Conservation (phyloP, 1,284 basidiomycete genomes). For the Austropuccinia psidii region DNA sequence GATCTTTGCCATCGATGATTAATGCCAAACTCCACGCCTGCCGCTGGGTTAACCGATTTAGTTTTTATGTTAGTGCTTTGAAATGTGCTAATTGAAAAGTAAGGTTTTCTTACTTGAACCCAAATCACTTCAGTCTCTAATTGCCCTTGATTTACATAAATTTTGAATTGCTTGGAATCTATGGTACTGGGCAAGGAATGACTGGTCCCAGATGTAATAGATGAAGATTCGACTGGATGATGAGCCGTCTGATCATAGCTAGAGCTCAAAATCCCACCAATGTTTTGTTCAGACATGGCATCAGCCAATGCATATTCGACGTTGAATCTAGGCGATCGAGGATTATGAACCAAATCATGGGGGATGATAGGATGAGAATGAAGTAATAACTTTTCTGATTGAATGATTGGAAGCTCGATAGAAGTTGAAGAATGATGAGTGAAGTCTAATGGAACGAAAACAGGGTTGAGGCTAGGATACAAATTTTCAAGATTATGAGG, state of each 20-base stretch:
- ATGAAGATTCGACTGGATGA: too few species aligned
- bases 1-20: background rate
- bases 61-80: background rate
- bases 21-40: constrained; percentile 23
- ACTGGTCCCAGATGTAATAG: too few species aligned
- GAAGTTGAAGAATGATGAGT: background rate
- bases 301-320: constrained; percentile 33
- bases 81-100: background rate
- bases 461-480: background rate
- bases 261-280: background rate
- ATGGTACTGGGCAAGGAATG: background rate
- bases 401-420: background rate
- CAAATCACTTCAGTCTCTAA: background rate
- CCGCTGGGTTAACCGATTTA: too few species aligned
- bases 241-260: background rate
- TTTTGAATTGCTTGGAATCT: background rate
- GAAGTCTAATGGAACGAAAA: background rate
- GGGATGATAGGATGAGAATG: background rate
- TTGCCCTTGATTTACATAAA: background rate
- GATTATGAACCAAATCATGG: constrained; percentile 3
- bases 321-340: constrained; percentile 22
- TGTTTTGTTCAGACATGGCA: constrained; percentile 28
- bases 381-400: background rate
- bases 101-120: background rate
- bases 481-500: background rate